phyloP scores from a whole-genome alignment of 2,329 filamentous ascomycete genomes.

The Eutypa lata region DNA sequence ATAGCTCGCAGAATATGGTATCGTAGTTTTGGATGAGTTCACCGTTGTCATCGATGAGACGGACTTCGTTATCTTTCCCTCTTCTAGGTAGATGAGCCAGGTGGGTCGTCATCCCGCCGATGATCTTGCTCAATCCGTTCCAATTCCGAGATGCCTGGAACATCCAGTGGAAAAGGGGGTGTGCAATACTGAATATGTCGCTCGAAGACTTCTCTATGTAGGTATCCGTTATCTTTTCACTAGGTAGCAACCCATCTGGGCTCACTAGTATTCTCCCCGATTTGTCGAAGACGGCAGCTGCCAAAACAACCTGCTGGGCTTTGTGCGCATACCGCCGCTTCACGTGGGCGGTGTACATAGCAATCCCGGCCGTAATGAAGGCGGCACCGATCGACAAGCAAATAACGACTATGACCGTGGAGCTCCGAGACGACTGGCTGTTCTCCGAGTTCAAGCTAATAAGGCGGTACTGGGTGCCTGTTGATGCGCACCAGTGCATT shows the following conservation, averaged over 20 bases:
- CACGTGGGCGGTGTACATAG: slow-evolving; percentile 50
- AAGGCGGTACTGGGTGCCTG: slow-evolving; percentile 66
- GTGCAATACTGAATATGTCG: slow-evolving; percentile 72
- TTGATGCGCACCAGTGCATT: slow-evolving; percentile 82
- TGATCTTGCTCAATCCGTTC: slow-evolving; percentile 62
- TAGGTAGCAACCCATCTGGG: slow-evolving; percentile 66
- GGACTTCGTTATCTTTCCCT: slow-evolving; percentile 36
- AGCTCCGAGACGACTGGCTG: slow-evolving; percentile 52
- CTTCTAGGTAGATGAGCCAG: slow-evolving; percentile 49
- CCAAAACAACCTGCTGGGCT: slow-evolving; percentile 59
- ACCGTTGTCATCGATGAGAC: slow-evolving; percentile 50
- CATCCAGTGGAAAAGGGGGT: slow-evolving; percentile 84
- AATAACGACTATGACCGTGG: slow-evolving; percentile 71
- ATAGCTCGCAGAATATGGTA: slow-evolving; percentile 75
- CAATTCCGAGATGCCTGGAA: slow-evolving; percentile 79
- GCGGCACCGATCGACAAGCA: slow-evolving; percentile 63
- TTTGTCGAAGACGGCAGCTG: slow-evolving; percentile 64
- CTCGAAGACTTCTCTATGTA: slow-evolving; percentile 68
- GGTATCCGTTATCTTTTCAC: slow-evolving; percentile 73
- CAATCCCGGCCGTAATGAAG: slow-evolving; percentile 53
- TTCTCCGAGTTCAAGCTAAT: slow-evolving; percentile 39
- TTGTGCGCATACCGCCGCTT: slow-evolving; percentile 53
- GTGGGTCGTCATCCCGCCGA: slow-evolving; percentile 71
- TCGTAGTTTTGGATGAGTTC: slow-evolving; percentile 68
- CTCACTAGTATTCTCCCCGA: slow-evolving; percentile 66